Conservation (phyloP, 2,329 filamentous ascomycete species). For the Trichoderma asperellum region DNA sequence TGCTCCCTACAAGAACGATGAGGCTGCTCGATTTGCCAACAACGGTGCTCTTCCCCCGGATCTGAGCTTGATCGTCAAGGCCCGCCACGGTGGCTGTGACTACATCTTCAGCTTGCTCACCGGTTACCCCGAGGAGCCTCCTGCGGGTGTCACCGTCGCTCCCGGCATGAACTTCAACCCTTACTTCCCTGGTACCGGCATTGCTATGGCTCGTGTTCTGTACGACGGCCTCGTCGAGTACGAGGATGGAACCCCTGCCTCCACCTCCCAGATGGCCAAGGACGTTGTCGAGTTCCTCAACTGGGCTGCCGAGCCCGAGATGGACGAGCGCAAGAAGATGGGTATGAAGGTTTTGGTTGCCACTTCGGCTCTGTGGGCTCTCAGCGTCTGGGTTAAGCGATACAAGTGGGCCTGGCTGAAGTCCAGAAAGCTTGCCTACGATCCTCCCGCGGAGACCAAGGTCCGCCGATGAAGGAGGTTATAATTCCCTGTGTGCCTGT, state of each 20-base stretch:
- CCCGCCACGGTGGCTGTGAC: conserved; percentile 93
- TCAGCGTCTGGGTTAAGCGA: conserved; percentile 97
- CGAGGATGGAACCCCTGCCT: conserved; percentile 92
- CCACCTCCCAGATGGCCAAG: conserved; percentile 99
- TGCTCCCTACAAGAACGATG: conserved; percentile 96
- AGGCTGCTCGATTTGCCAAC: conserved; percentile 96
- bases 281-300: conserved; percentile 98
- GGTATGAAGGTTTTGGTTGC: conserved; percentile 93
- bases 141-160: conserved; percentile 82
- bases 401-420: conserved; percentile 99
- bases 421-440: conserved; percentile 90
- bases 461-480: conserved; percentile 51
- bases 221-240: conserved; percentile 98
- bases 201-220: conserved; percentile 97
- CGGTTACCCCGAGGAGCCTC: conserved; percentile 95
- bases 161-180: conserved; percentile 99
- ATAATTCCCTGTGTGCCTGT: conserved; percentile 44
- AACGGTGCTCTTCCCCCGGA: conserved; percentile 97
- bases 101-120: conserved; percentile 98
- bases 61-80: conserved; percentile 97
- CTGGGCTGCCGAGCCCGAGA: conserved; percentile 98
- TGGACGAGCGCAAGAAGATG: conserved; percentile 99
- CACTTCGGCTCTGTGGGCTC: conserved; percentile 74
- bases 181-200: conserved; percentile 98
- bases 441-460: conserved; percentile 66